Evolutionary conservation across 257 asterid genomes (phyloP).

Genomic region (Ballota nigra): DNA sequence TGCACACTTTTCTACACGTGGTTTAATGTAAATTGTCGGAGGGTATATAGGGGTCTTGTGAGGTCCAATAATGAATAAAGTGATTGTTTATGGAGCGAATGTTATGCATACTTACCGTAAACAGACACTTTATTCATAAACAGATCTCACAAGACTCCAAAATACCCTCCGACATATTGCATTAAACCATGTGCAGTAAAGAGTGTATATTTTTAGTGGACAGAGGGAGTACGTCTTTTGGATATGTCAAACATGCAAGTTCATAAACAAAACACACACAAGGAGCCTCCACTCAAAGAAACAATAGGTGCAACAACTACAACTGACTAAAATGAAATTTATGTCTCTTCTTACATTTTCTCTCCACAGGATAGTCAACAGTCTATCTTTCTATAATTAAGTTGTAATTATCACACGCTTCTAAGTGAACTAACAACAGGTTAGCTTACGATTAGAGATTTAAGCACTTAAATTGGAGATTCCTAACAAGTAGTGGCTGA

Average conservation of each 20-base stretch:
- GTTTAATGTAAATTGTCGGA: too few species aligned
- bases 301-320: slow-evolving; percentile 5
- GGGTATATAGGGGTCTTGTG: too few species aligned
- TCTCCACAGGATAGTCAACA: not conserved
- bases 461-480: not conserved
- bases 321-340: not conserved
- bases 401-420: not conserved
- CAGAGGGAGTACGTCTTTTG: not conserved
- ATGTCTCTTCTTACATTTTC: not conserved
- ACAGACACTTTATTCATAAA: too few species aligned
- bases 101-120: too few species aligned
- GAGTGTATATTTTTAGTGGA: too few species aligned
- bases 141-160: too few species aligned
- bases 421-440: not conserved
- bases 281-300: not conserved
- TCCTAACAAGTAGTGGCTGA: not conserved
- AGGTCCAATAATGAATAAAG: too few species aligned
- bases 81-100: too few species aligned
- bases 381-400: not conserved
- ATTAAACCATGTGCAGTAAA: too few species aligned
- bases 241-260: slow-evolving; percentile 6
- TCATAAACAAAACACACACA: not conserved
- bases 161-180: too few species aligned
- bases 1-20: too few species aligned
- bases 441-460: not conserved